phyloP scores from a whole-genome alignment of 345 rosid genomes.

The Hibiscus tridactylites region DNA sequence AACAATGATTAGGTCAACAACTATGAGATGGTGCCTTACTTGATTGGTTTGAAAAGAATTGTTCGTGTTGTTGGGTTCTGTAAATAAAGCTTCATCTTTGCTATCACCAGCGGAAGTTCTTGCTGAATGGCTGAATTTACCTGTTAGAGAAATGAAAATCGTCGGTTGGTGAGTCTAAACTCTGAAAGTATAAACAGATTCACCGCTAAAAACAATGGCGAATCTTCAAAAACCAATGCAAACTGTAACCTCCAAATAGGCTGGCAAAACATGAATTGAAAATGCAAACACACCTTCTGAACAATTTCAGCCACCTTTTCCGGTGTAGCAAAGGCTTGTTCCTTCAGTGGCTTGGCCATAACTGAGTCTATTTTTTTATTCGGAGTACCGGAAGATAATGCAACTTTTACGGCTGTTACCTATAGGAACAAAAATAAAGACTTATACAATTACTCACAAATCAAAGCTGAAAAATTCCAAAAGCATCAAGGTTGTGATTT shows the following conservation, averaged over 20 bases:
- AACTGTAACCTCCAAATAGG: neutral
- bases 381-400: slow-evolving; percentile 56
- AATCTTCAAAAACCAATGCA: neutral
- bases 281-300: slow-evolving; percentile 53
- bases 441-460: neutral
- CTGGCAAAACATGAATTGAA: neutral
- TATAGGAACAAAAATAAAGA: slow-evolving; percentile 22
- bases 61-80: slow-evolving; percentile 77
- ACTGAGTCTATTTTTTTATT: slow-evolving; percentile 55
- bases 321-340: slow-evolving; percentile 93
- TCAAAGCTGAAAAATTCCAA: neutral
- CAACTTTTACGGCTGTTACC: slow-evolving; percentile 86
- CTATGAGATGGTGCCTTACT: slow-evolving; percentile 37
- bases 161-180: neutral
- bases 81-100: slow-evolving; percentile 18
- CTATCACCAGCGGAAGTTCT: slow-evolving; percentile 63
- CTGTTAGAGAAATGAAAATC: slow-evolving; percentile 30
- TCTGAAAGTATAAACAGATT: neutral
- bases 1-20: neutral
- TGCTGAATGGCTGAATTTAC: slow-evolving; percentile 62
- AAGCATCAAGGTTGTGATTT: neutral
- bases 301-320: slow-evolving; percentile 94
- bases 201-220: neutral
- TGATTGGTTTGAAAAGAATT: slow-evolving; percentile 88
- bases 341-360: slow-evolving; percentile 82